These are phyloP conservation scores for Kodamaea kaohsiungensis DNA, from an alignment of 805 yeast species.

Conservation along the genomic window DNA sequence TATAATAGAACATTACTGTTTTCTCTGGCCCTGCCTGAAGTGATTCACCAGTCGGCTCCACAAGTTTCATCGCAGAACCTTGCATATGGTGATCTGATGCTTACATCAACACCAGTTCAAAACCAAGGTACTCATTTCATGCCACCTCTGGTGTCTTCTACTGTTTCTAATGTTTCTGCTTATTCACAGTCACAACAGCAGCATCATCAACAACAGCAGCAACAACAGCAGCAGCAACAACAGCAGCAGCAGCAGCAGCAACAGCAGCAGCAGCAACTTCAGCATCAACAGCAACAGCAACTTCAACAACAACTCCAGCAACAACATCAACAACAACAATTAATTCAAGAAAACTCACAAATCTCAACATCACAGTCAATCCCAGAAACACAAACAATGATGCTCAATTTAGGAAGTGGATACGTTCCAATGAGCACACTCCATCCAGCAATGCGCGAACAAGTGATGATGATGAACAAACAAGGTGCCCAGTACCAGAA, in stretches of 20 bases:
- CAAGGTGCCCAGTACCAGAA: slow-evolving; percentile 12
- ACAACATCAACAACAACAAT: background rate
- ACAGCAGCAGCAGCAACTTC: background rate
- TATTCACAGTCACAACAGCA: background rate
- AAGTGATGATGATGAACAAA: slow-evolving; percentile 18
- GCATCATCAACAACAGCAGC: background rate
- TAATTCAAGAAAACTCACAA: slow-evolving; percentile 9
- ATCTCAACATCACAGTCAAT: slow-evolving; percentile 7
- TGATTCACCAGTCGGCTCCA: background rate
- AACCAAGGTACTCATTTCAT: background rate
- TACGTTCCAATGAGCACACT: slow-evolving; percentile 20
- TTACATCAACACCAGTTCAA: slow-evolving; percentile 6
- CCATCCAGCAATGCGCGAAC: slow-evolving; percentile 20
- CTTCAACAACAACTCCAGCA: slow-evolving; percentile 3
- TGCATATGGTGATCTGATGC: slow-evolving; percentile 4
- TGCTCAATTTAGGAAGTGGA: slow-evolving; percentile 23
- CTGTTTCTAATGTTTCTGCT: slow-evolving; percentile 1
- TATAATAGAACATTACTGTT: background rate
- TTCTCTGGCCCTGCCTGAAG: slow-evolving; percentile 4
- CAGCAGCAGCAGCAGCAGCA: background rate
- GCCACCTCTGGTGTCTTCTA: slow-evolving; percentile 4
- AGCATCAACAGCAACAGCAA: slow-evolving; percentile 4
- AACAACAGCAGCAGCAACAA: background rate
- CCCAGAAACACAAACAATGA: slow-evolving; percentile 7
- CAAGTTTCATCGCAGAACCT: background rate